Conservation (phyloP, 1,139 yeast genomes). For the Suhomyces terraborum region DNA sequence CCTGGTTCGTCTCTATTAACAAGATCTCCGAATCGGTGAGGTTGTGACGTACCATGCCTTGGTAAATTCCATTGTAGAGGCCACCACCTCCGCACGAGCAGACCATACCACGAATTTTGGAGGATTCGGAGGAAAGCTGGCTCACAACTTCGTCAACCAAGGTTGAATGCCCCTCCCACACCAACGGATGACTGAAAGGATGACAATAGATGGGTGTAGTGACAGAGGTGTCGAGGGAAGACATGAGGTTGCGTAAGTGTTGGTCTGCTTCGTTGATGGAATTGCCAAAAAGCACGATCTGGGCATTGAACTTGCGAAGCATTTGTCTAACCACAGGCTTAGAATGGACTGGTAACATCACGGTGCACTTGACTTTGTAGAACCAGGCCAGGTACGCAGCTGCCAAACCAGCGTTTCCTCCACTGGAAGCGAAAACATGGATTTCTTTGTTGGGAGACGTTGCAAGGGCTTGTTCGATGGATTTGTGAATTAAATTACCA, state of each 20-base stretch:
- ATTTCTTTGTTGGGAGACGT: slow-evolving; percentile 26
- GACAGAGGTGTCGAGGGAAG: slow-evolving; percentile 17
- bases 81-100: slow-evolving; percentile 82
- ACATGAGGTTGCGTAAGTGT: slow-evolving; percentile 35
- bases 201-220: slow-evolving; percentile 59
- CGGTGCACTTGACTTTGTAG: slow-evolving; percentile 56
- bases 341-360: slow-evolving; percentile 60
- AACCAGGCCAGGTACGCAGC: slow-evolving; percentile 61
- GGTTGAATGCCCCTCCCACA: slow-evolving; percentile 71
- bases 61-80: slow-evolving; percentile 60
- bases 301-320: slow-evolving; percentile 52
- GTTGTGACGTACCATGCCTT: slow-evolving; percentile 50
- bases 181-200: slow-evolving; percentile 62
- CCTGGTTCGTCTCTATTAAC: slow-evolving; percentile 58
- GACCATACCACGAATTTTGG: slow-evolving; percentile 56
- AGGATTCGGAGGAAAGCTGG: slow-evolving; percentile 31
- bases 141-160: slow-evolving; percentile 57
- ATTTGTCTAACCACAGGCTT: slow-evolving; percentile 31
- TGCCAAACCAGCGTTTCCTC: slow-evolving; percentile 81
- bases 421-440: slow-evolving; percentile 64
- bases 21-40: slow-evolving; percentile 22
- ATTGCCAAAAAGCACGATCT: slow-evolving; percentile 54
- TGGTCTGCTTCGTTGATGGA: slow-evolving; percentile 70
- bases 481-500: slow-evolving; percentile 46
- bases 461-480: slow-evolving; percentile 25